phyloP scores from a whole-genome alignment of 2,329 filamentous ascomycete genomes.

The Claviceps lovelessii region DNA sequence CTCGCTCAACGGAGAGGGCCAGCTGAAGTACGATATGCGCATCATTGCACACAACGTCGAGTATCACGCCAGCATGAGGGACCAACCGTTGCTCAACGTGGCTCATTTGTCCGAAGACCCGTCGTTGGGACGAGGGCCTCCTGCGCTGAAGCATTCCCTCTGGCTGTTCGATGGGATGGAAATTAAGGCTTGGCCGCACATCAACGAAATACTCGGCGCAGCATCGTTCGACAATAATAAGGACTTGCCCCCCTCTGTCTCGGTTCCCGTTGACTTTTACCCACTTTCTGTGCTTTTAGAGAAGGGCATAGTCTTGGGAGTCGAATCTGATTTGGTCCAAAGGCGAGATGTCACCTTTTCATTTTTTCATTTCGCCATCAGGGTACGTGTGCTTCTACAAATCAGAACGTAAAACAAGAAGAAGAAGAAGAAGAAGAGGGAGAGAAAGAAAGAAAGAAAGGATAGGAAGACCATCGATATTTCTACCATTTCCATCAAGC shows the following conservation, averaged over 20 bases:
- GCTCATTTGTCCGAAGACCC: conserved; percentile 15
- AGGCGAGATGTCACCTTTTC: conserved; percentile 83
- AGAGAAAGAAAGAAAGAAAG: neutral
- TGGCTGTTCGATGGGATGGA: conserved; percentile 89
- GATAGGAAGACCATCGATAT: neutral
- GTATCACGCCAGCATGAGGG: conserved; percentile 84
- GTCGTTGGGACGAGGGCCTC: conserved; percentile 14
- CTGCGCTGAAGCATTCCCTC: conserved; percentile 64
- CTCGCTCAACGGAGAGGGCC: conserved; percentile 64
- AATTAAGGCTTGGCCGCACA: conserved; percentile 77
- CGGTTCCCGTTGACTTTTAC: conserved; percentile 85
- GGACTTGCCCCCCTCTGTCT: conserved; percentile 60
- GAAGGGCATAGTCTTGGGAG: conserved; percentile 78
- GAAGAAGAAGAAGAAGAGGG: neutral
- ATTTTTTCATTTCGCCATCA: conserved; percentile 72
- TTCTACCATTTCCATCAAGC: neutral
- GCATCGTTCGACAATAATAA: conserved; percentile 49
- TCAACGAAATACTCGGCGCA: conserved; percentile 67
- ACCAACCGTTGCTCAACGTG: conserved; percentile 44
- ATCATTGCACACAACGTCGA: conserved; percentile 93
- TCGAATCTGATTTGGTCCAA: conserved; percentile 89
- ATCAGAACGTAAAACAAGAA: neutral
- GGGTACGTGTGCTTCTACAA: conserved; percentile 42
- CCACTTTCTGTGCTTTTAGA: conserved; percentile 75
- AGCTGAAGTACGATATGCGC: conserved; percentile 95